Evolutionary conservation across 2,329 filamentous ascomycete species (phyloP), one percentile per base, ranked within the genome.

Genomic region (Metarhizium sp.): DNA sequence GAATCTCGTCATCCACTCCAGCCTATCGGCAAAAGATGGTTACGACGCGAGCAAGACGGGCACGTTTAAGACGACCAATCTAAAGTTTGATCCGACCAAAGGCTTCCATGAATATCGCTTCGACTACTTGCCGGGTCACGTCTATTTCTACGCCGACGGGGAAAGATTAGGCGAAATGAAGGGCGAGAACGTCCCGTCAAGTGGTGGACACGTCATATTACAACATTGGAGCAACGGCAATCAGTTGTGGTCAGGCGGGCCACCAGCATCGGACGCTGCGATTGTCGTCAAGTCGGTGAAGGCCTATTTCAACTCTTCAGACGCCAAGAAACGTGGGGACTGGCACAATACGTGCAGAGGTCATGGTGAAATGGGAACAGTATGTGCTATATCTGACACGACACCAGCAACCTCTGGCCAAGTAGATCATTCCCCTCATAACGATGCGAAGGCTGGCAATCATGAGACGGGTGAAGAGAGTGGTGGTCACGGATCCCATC

Each of bases 141-240:
- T 92, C 8, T 67, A 78, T 11, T 92, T 90, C 69, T 90, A 85
- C 64, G 84, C 82, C 2, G 87, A 92, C 66, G 80, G 80, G 47
- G 55, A 70, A 8, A 68, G 77, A 10, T 70, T 90, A 14, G 75
- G 78, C 34, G 73, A 75, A 50, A 84, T 88, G 75, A 65, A 71
- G 2, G 78, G 79, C 10, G 73, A 74, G 2, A 75, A 77, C 1
- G 75, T 88, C 29, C 88, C 88, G 0, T 74, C 72, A 2, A 70
- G 73, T 10, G 71, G 82, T 0, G 88, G 88, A 1, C 81, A 85
- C 64, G 67, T 92, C 46, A 81, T 88, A 52, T 70, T 92, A 55
- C 86, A 84, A 62, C 88, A 92, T 67, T 85, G 88, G 88, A 89
- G 85, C 66, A 92, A 91, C 61, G 88, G 88, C 38, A 86, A 91